Conservation (phyloP, 2,329 filamentous ascomycete species). For the Pseudogymnoascus sp. region DNA sequence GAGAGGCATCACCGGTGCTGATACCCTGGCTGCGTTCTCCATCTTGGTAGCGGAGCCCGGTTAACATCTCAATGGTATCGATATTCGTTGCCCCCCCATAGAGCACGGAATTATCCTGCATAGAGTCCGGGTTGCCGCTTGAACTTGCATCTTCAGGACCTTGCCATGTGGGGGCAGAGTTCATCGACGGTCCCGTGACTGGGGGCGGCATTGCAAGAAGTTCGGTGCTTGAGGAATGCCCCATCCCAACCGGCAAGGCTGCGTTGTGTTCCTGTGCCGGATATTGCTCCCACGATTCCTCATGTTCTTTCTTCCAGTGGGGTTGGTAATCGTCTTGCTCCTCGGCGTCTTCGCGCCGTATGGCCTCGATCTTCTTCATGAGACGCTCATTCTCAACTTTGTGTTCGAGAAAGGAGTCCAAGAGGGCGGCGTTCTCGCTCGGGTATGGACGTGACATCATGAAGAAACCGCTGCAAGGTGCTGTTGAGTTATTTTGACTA, state of each 20-base stretch:
- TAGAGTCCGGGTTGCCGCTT: conserved; percentile 60
- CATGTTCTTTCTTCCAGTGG: conserved; percentile 51
- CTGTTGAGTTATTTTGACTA: conserved; percentile 53
- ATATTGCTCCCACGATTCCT: conserved; percentile 45
- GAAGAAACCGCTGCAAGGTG: conserved; percentile 81
- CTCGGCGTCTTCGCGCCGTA: conserved; percentile 77
- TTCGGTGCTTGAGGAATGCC: conserved; percentile 29
- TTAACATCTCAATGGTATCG: conserved; percentile 88
- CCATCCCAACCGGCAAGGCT: conserved; percentile 19
- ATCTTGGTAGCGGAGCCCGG: conserved; percentile 76
- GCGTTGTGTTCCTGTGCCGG: conserved; percentile 34
- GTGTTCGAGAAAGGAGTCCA: conserved; percentile 92
- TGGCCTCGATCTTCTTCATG: conserved; percentile 71
- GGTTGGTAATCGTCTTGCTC: conserved; percentile 60
- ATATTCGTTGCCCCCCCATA: conserved; percentile 69
- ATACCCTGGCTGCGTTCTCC: conserved; percentile 83
- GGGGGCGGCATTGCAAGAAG: conserved; percentile 56
- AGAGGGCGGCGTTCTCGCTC: conserved; percentile 71
- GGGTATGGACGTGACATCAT: conserved; percentile 88
- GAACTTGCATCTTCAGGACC: conserved; percentile 67
- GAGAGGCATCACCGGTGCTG: conserved; percentile 74
- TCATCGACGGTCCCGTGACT: conserved; percentile 52
- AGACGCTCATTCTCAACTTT: conserved; percentile 93
- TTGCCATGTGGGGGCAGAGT: conserved; percentile 64
- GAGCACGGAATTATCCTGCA: conserved; percentile 75